Percentiles rank a stretch among this genome's conserved stretches.
Conservation (phyloP, 805 yeast species). For the Kodamaea nitidulidarum region DNA sequence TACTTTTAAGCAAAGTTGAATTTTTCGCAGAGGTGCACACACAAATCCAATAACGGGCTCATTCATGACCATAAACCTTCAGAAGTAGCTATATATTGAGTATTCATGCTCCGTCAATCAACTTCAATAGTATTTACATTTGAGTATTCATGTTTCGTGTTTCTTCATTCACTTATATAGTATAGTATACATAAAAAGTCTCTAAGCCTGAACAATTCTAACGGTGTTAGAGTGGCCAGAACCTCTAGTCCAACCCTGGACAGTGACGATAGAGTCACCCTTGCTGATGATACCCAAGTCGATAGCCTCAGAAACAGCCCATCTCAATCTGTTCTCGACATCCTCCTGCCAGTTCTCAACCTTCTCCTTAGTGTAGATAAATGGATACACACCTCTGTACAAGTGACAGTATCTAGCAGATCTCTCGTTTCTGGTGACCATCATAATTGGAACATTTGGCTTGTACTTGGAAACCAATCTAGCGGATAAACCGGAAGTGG, state of each 20-base stretch:
- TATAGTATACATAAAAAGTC: neutral
- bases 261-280: constrained; percentile 88
- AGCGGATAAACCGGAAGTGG: constrained; percentile 93
- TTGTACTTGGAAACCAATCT: constrained; percentile 96
- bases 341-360: constrained; percentile 91
- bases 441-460: constrained; percentile 94
- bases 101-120: too few relatives aligned
- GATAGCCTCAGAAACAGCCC: constrained; percentile 88
- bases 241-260: constrained; percentile 99
- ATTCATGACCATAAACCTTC: too few relatives aligned
- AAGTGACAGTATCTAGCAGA: constrained; percentile 95
- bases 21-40: neutral
- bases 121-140: too few relatives aligned
- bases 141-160: neutral
- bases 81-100: too few relatives aligned
- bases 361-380: constrained; percentile 65
- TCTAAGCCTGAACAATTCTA: constrained; percentile 77
- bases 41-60: too few relatives aligned
- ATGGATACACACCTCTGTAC: constrained; percentile 98
- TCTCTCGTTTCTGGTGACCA: constrained; percentile 93
- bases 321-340: constrained; percentile 89
- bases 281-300: constrained; percentile 77
- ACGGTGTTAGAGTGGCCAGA: constrained; percentile 98
- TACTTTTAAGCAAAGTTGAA: too few relatives aligned
- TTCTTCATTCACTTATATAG: constrained; percentile 1